These are phyloP conservation scores for Kwoniella sp. DNA, from an alignment of 768 basidiomycete species.

Conservation along the genomic window DNA sequence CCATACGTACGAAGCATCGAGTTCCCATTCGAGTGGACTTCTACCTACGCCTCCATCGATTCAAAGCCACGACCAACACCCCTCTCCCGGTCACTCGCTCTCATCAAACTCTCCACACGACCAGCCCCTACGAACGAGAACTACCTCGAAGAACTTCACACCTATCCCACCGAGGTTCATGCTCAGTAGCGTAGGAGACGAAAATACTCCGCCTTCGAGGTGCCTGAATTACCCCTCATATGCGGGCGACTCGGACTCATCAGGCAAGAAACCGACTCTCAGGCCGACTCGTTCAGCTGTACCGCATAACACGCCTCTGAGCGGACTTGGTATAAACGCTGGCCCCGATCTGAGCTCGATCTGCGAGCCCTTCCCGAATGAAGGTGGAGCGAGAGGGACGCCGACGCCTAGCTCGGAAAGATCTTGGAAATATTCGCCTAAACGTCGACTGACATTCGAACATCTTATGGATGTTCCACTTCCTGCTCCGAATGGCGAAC, in stretches of 20 bases:
- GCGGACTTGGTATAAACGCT: neutral
- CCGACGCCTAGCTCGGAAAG: neutral
- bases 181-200: neutral
- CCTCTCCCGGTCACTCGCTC: neutral
- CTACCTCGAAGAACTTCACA: neutral
- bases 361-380: neutral
- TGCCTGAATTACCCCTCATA: neutral
- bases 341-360: neutral
- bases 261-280: slow-evolving; percentile 3
- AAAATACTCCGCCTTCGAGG: slow-evolving; percentile 3
- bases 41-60: neutral
- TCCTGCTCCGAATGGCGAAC: slow-evolving; percentile 15
- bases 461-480: slow-evolving; percentile 11
- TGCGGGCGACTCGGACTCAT: slow-evolving; percentile 13
- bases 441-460: slow-evolving; percentile 5
- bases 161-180: neutral
- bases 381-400: neutral
- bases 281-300: slow-evolving; percentile 1
- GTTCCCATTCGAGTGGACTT: neutral
- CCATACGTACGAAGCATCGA: neutral
- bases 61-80: neutral
- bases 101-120: neutral
- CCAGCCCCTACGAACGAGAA: neutral
- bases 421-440: neutral
- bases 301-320: slow-evolving; percentile 13